Percentiles rank a stretch among this genome's conserved stretches.
These are phyloP conservation scores for Verticillium dahliae DNA, from an alignment of 2,329 filamentous ascomycete genomes.

Conservation along the genomic window DNA sequence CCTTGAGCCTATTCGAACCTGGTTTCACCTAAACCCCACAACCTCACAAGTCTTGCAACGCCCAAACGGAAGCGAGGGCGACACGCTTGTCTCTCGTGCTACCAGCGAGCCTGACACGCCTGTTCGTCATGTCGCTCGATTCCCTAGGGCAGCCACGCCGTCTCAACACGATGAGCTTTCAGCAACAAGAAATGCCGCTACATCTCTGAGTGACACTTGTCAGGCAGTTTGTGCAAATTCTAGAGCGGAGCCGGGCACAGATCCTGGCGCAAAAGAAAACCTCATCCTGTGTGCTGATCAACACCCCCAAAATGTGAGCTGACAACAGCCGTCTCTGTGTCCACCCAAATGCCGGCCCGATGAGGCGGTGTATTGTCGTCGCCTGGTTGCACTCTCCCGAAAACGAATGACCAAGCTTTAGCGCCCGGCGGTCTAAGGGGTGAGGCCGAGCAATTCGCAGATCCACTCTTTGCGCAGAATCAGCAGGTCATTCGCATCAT, in stretches of 20 bases:
- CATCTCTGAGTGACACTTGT: neutral
- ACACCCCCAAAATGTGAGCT: neutral
- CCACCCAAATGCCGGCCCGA: neutral
- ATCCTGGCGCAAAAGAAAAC: neutral
- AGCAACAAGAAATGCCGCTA: neutral
- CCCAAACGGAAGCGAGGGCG: neutral
- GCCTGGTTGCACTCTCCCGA: neutral
- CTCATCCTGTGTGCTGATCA: neutral
- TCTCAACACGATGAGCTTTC: neutral
- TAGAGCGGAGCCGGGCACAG: neutral
- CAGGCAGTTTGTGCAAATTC: neutral
- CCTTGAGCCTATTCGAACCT: neutral
- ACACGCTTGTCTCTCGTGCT: neutral
- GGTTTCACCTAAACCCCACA: neutral
- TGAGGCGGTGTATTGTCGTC: neutral
- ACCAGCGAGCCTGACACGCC: neutral
- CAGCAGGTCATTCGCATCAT: neutral
- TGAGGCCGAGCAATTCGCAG: neutral
- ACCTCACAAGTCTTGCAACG: neutral
- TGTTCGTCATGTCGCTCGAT: neutral
- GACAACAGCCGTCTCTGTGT: neutral
- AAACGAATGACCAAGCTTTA: neutral
- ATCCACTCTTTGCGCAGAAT: neutral
- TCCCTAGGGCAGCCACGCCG: neutral
- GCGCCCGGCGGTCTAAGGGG: neutral